Evolutionary conservation across 2,329 filamentous ascomycete genomes (phyloP).

Genomic region (Colletotrichum plurivorum): DNA sequence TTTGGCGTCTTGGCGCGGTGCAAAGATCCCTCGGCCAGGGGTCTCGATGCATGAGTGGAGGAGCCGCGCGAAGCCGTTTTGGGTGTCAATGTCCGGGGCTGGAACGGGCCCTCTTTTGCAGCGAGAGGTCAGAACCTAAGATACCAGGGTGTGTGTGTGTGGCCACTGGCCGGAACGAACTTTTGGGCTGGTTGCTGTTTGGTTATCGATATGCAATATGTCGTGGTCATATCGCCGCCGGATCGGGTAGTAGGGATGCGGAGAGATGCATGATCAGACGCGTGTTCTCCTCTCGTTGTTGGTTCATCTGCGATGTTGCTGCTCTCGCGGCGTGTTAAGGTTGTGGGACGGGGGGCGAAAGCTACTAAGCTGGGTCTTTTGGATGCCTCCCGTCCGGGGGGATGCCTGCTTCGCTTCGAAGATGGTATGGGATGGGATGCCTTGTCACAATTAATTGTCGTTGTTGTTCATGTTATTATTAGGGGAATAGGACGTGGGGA

Average conservation of each 20-base stretch:
- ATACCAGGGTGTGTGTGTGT: neutral
- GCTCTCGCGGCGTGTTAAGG: neutral
- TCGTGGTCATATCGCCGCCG: neutral
- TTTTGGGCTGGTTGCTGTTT: neutral
- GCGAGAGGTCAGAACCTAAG: constrained; percentile 8
- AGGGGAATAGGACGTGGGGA: neutral
- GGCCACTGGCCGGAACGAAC: neutral
- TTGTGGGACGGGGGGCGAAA: neutral
- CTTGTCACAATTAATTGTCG: neutral
- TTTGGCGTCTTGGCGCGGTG: constrained; percentile 5
- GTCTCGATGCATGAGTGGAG: neutral
- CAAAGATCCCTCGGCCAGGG: constrained; percentile 24
- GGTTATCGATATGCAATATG: neutral
- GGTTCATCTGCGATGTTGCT: neutral
- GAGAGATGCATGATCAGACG: neutral
- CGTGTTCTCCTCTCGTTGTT: neutral
- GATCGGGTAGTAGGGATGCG: neutral
- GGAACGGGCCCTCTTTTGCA: constrained; percentile 7
- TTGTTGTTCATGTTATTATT: neutral
- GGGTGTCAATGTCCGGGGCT: constrained; percentile 30
- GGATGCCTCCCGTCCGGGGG: too few species aligned
- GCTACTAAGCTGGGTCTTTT: neutral
- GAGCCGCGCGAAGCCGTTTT: constrained; percentile 14
- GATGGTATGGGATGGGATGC: neutral
- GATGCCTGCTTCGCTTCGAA: neutral